These are phyloP conservation scores for Begonia peltatifolia DNA, from an alignment of 306 rosid species.

Conservation along the genomic window DNA sequence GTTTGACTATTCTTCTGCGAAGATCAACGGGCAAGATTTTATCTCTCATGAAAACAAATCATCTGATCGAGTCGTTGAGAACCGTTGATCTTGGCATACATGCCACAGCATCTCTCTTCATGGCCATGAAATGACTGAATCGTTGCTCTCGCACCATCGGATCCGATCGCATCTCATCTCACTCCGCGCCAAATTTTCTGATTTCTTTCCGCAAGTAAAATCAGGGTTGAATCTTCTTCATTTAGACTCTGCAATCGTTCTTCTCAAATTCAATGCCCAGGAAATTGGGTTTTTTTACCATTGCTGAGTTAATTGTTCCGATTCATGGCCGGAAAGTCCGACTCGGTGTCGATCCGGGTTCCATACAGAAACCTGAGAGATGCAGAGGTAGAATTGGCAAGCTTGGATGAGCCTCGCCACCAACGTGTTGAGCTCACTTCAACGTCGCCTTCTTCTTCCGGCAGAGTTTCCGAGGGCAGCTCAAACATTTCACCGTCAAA, in stretches of 20 bases:
- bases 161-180: not conserved
- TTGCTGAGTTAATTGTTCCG: not conserved
- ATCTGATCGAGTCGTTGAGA: no score
- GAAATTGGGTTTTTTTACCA: not conserved
- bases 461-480: constrained; percentile 13
- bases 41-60: no score
- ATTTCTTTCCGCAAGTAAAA: no score
- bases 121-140: no score
- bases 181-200: not conserved
- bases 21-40: no score
- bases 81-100: no score
- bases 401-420: constrained; percentile 23
- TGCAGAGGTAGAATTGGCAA: constrained; percentile 63
- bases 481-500: constrained; percentile 2
- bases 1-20: no score
- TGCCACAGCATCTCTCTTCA: no score
- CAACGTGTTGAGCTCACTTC: constrained; percentile 41
- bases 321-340: constrained; percentile 52
- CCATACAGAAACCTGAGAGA: constrained; percentile 65
- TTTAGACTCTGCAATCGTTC: not conserved
- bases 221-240: no score
- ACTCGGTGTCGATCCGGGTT: constrained; percentile 50
- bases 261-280: not conserved
- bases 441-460: constrained; percentile 20
- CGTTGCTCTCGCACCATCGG: no score